Evolutionary conservation across 2,329 filamentous ascomycete species (phyloP).

Genomic region (Didymella segeticola): DNA sequence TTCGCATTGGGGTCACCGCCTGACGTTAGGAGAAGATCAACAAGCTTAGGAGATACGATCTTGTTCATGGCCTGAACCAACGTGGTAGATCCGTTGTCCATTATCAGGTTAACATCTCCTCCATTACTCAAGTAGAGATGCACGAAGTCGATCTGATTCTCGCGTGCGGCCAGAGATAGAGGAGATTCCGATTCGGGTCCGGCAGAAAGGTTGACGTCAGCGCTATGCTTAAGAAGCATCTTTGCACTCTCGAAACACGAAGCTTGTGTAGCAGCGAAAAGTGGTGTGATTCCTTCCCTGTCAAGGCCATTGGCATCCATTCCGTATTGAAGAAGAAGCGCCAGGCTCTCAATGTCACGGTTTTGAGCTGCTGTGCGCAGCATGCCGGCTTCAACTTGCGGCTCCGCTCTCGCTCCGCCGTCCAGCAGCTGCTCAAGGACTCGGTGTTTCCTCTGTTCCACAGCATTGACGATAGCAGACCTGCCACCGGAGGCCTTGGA

Average conservation of each 20-base stretch:
- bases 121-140: slow-evolving; percentile 69
- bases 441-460: slow-evolving; percentile 69
- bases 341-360: slow-evolving; percentile 38
- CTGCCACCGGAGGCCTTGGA: slow-evolving; percentile 45
- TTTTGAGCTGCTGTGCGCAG: slow-evolving; percentile 40
- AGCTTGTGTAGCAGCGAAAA: slow-evolving; percentile 36
- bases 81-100: slow-evolving; percentile 65
- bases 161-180: slow-evolving; percentile 58
- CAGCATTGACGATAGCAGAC: slow-evolving; percentile 58
- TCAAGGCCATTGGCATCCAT: slow-evolving; percentile 42
- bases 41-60: slow-evolving; percentile 60
- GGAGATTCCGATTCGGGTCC: slow-evolving; percentile 62
- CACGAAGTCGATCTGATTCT: slow-evolving; percentile 63
- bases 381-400: slow-evolving; percentile 40
- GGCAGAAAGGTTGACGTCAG: slow-evolving; percentile 34
- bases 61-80: slow-evolving; percentile 68
- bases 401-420: slow-evolving; percentile 39
- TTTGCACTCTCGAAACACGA: slow-evolving; percentile 55
- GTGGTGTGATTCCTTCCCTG: slow-evolving; percentile 37
- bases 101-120: slow-evolving; percentile 62
- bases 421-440: slow-evolving; percentile 51
- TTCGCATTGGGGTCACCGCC: slow-evolving; percentile 66
- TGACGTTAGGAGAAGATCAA: slow-evolving; percentile 66
- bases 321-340: slow-evolving; percentile 38
- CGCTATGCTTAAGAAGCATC: slow-evolving; percentile 36